Evolutionary conservation across 192 early-diverging fungal genomes (phyloP), one percentile per base, ranked within the genome.

Genomic region (Umbelopsis sp.): DNA sequence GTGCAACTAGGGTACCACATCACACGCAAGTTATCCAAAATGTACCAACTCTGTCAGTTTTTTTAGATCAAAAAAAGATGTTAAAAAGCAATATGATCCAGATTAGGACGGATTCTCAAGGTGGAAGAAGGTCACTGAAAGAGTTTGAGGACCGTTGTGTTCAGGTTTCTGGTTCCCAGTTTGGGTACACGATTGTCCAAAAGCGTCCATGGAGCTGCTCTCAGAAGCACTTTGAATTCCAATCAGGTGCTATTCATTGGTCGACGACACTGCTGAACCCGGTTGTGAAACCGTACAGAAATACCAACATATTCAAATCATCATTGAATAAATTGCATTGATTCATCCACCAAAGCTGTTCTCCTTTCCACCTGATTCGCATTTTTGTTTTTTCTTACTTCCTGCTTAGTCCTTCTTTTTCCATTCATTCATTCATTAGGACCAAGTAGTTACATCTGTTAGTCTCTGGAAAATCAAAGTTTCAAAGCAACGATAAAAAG

Each of bases 11-110:
- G n/a, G 47, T 49, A n/a, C 47, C 47, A 49, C 47, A 5, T 17
- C 8, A 16, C 12, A 41, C 38, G 12, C 38, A 49, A 1, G 17
- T 49, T 49, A 49, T 49, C 47, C 17, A 49, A 21, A 49, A 16
- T 4, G 47, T 49, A 17, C 20, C 16, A 9, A 3, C 47, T 36
- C 26, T 62, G 56, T 62, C 56, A 62, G 26, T 36, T 62, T 62
- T 62, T 62, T 62, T 62, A 32, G 26, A 34, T 62, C 56, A 62
- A 62, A 62, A 32, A 34, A 17, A 62, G 56, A 34, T 62, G 31
- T 5, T 32, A 20, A 34, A n/a, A 31, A 32, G 56, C 26, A 62
- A 62, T 17, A 34, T 29, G 26, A 17, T 34, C 29, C 56, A 2
- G 26, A 62, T 62, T 62, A n/a, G 56, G 56, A 29, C 12, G 2